phyloP scores from a whole-genome alignment of 2,329 filamentous ascomycete genomes.

The Raffaelea ambrosiae region DNA sequence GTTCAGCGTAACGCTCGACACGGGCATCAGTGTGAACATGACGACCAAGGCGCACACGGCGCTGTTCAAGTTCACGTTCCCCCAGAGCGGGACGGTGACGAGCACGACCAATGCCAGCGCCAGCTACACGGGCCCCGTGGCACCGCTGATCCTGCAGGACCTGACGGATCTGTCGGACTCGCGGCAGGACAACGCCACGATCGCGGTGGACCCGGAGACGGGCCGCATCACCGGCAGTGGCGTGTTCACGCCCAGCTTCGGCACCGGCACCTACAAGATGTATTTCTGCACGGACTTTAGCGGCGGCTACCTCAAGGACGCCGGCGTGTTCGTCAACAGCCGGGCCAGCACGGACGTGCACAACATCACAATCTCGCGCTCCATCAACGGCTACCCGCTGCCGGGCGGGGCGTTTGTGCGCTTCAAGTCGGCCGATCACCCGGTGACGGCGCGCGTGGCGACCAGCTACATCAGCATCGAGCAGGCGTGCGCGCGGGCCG shows the following conservation, averaged over 20 bases:
- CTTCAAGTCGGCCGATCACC: slow-evolving; percentile 37
- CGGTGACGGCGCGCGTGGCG: slow-evolving; percentile 56
- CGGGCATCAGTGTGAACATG: slow-evolving; percentile 55
- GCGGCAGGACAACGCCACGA: slow-evolving; percentile 46
- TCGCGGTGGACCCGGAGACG: slow-evolving; percentile 43
- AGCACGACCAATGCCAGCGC: not conserved
- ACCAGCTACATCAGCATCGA: slow-evolving; percentile 59
- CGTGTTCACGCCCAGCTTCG: slow-evolving; percentile 57
- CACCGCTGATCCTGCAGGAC: slow-evolving; percentile 58
- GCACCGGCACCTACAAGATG: slow-evolving; percentile 48
- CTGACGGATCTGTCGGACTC: slow-evolving; percentile 56
- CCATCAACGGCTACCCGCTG: slow-evolving; percentile 43
- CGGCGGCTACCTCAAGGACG: slow-evolving; percentile 48
- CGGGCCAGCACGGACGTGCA: slow-evolving; percentile 40
- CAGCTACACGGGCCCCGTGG: slow-evolving; percentile 15
- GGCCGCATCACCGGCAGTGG: slow-evolving; percentile 57
- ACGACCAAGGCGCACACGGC: slow-evolving; percentile 58
- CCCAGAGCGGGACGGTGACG: slow-evolving; percentile 24
- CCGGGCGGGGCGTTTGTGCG: slow-evolving; percentile 57
- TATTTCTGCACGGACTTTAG: slow-evolving; percentile 63
- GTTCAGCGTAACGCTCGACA: slow-evolving; percentile 52
- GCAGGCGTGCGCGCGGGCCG: slow-evolving; percentile 60
- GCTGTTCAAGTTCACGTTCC: slow-evolving; percentile 59
- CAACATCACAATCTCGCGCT: slow-evolving; percentile 36
- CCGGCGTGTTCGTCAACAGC: slow-evolving; percentile 53